Conservation (phyloP, 2,329 filamentous ascomycete species). For the Xylaria sp. region DNA sequence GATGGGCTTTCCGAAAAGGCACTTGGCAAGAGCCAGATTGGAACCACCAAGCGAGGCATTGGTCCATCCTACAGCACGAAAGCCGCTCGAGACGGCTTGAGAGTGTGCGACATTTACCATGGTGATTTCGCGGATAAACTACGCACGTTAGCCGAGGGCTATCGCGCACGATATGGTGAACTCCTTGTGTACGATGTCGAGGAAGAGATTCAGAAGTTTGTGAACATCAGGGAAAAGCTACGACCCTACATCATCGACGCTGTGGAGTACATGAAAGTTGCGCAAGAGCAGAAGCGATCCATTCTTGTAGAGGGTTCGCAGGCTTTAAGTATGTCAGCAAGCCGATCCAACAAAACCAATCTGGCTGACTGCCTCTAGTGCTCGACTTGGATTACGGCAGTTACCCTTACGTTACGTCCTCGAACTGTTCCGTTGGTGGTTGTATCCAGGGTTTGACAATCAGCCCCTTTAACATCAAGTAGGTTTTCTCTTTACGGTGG, state of each 20-base stretch:
- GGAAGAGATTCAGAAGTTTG: conserved; percentile 72
- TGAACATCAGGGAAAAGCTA: conserved; percentile 67
- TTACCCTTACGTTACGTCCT: conserved; percentile 68
- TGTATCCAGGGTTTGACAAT: conserved; percentile 65
- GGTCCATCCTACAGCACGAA: conserved; percentile 61
- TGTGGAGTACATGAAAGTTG: conserved; percentile 70
- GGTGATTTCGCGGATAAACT: conserved; percentile 74
- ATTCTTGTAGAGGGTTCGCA: conserved; percentile 78
- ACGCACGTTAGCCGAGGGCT: conserved; percentile 67
- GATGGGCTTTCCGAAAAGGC: conserved; percentile 74
- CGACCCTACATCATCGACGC: conserved; percentile 73
- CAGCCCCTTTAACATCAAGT: conserved; percentile 62
- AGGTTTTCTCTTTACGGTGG: conserved; percentile 46
- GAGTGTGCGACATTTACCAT: conserved; percentile 74
- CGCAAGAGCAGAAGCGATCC: conserved; percentile 67
- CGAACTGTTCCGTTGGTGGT: conserved; percentile 65
- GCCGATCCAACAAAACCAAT: background rate
- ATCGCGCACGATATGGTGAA: conserved; percentile 75
- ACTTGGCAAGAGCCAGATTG: conserved; percentile 50
- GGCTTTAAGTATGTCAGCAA: conserved; percentile 51
- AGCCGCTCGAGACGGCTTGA: conserved; percentile 72
- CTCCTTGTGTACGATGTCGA: conserved; percentile 74
- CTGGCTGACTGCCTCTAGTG: conserved; percentile 49
- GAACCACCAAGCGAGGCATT: conserved; percentile 40
- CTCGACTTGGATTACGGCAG: conserved; percentile 64